These are phyloP conservation scores for Pisolithus albus DNA, from an alignment of 768 basidiomycete species.

Conservation along the genomic window DNA sequence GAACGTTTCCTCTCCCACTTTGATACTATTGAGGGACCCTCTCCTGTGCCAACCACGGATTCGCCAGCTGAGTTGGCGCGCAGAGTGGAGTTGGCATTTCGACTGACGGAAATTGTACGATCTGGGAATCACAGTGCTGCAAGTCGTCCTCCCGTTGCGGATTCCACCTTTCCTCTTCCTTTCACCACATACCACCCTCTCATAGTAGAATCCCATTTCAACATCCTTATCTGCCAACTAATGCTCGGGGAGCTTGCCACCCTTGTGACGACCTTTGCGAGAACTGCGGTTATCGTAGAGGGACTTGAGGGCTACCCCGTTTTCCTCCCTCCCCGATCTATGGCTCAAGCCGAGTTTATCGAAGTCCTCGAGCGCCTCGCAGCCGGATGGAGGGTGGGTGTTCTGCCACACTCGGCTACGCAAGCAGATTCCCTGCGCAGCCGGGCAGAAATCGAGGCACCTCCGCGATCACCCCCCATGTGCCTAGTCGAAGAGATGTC, in stretches of 20 bases:
- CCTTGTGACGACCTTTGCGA: conserved; percentile 58
- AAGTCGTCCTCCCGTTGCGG: conserved; percentile 33
- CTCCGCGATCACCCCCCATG: conserved; percentile 20
- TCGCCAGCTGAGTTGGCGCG: conserved; percentile 37
- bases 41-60: conserved; percentile 9
- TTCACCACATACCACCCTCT: conserved; percentile 90
- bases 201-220: conserved; percentile 82
- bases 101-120: conserved; percentile 60
- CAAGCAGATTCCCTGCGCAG: conserved; percentile 29
- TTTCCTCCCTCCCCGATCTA: conserved; percentile 79
- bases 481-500: conserved; percentile 20
- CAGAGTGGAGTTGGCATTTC: conserved; percentile 60
- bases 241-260: conserved; percentile 70
- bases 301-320: conserved; percentile 85
- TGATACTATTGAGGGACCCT: conserved; percentile 55
- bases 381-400: conserved; percentile 63
- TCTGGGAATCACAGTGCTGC: conserved; percentile 45
- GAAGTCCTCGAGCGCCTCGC: conserved; percentile 81
- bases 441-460: conserved; percentile 38
- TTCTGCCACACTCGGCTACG: conserved; percentile 48
- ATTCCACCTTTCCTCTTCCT: conserved; percentile 37
- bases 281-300: conserved; percentile 63
- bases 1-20: conserved; percentile 81
- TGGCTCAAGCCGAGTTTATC: conserved; percentile 86
- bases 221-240: conserved; percentile 64